A percentile compares a stretch with the other conserved stretches of the same genome.
Evolutionary conservation across 2,329 filamentous ascomycete species (phyloP).

Genomic region (Claviceps sp.): DNA sequence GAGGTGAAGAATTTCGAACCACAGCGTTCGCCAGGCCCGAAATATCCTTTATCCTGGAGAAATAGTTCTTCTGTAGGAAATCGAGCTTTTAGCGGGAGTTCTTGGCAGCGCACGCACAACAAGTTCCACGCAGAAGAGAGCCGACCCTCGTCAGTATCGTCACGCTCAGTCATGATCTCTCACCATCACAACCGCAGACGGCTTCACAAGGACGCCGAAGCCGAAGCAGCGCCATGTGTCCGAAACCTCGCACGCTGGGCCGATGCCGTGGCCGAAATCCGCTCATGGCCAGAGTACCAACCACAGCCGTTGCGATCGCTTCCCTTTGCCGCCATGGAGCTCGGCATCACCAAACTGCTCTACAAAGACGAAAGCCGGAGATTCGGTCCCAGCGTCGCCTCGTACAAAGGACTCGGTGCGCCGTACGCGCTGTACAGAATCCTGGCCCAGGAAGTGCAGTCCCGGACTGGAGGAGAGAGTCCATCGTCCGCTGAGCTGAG

Average conservation of each 20-base stretch:
- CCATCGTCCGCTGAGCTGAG: constrained; percentile 6
- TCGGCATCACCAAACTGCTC: constrained; percentile 4
- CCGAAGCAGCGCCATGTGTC: constrained; percentile 3
- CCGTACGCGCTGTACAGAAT: constrained; percentile 9
- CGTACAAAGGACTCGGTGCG: constrained; percentile 9
- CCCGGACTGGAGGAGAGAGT: not conserved
- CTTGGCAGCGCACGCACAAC: not conserved
- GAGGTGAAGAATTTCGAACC: no score
- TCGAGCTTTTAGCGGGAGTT: not conserved
- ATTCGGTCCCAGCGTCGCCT: constrained; percentile 6
- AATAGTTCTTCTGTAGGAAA: not conserved
- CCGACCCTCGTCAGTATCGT: not conserved
- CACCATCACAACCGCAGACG: not conserved
- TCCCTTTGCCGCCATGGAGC: constrained; percentile 2
- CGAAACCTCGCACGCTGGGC: constrained; percentile 7
- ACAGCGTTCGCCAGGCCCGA: no score
- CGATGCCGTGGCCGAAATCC: constrained; percentile 6
- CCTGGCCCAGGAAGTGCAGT: constrained; percentile 5
- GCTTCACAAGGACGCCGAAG: not conserved
- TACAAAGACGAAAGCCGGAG: constrained; percentile 9
- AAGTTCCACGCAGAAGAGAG: not conserved
- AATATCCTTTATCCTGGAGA: no score
- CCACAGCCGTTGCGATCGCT: constrained; percentile 7
- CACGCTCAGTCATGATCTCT: not conserved
- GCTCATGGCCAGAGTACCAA: constrained; percentile 8